Conservation (phyloP, 2,329 filamentous ascomycete genomes). For the Trichoderma oligosporum region DNA sequence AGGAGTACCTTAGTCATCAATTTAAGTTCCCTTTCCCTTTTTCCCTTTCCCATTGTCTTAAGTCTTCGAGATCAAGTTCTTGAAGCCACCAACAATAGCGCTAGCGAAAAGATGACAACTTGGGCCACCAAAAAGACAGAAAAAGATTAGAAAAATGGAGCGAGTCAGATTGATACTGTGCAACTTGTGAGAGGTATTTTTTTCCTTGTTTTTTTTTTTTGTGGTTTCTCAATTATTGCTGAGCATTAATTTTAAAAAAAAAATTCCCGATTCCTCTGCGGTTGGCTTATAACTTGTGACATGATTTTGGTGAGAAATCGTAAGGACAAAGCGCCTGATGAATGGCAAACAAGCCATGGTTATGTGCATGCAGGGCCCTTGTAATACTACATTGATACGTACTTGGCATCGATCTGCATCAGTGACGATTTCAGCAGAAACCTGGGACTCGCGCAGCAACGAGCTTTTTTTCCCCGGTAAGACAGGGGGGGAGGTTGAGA, state of each 20-base stretch:
- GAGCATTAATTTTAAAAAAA: neutral
- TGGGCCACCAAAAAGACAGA: neutral
- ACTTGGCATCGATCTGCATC: conserved; percentile 13
- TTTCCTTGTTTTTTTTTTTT: neutral
- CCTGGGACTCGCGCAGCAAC: neutral
- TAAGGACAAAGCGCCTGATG: conserved; percentile 7
- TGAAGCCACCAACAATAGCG: conserved; percentile 8
- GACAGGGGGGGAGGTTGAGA: conserved; percentile 4
- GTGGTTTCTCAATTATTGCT: neutral
- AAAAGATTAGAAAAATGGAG: neutral
- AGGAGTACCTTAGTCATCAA: neutral
- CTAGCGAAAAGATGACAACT: conserved; percentile 1
- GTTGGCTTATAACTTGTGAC: neutral
- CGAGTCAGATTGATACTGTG: neutral
- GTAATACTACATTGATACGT: neutral
- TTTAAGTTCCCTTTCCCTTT: neutral
- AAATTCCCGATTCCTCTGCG: neutral
- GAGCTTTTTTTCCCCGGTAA: conserved; percentile 6
- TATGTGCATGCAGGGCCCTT: neutral
- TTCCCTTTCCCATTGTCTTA: conserved; percentile 2
- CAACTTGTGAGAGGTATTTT: neutral
- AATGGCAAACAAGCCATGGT: neutral
- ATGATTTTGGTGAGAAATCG: neutral
- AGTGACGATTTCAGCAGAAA: conserved; percentile 14
- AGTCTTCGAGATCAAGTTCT: neutral